Evolutionary conservation across 2,329 filamentous ascomycete species (phyloP).

Genomic region (Fusarium scirpi): DNA sequence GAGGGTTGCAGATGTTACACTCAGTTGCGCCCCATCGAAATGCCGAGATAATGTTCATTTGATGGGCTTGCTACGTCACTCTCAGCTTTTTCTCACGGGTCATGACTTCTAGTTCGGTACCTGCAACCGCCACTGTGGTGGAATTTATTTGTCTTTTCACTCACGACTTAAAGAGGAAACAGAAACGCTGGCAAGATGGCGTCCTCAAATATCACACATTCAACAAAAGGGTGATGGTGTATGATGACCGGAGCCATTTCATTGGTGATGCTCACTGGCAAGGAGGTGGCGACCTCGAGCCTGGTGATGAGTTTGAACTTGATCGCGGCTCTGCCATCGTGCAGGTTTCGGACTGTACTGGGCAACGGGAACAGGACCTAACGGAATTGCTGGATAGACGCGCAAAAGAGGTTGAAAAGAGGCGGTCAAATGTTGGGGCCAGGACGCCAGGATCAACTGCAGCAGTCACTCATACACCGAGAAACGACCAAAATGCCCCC

Average conservation of each 20-base stretch:
- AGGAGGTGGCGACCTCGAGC: constrained; percentile 73
- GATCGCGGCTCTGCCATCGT: constrained; percentile 82
- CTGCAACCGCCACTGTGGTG: constrained; percentile 75
- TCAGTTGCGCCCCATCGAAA: constrained; percentile 1
- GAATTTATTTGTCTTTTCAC: constrained; percentile 91
- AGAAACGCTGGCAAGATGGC: constrained; percentile 95
- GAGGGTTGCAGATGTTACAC: background rate
- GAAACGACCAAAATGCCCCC: constrained; percentile 41
- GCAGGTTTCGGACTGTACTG: constrained; percentile 82
- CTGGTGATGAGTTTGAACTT: constrained; percentile 85
- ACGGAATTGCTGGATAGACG: constrained; percentile 79
- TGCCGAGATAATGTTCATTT: background rate
- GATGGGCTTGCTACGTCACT: background rate
- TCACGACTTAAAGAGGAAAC: constrained; percentile 84
- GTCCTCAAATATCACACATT: constrained; percentile 88
- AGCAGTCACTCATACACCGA: constrained; percentile 34
- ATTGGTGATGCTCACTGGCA: constrained; percentile 89
- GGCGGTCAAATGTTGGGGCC: constrained; percentile 60
- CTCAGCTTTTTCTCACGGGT: background rate
- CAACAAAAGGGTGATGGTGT: constrained; percentile 92
- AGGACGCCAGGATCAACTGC: constrained; percentile 46
- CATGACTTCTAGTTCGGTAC: constrained; percentile 33
- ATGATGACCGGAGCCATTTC: constrained; percentile 82
- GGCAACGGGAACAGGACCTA: constrained; percentile 80
- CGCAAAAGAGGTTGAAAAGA: constrained; percentile 65